phyloP scores from a whole-genome alignment of 257 asterid species.

The Ajuga chamaepitys region DNA sequence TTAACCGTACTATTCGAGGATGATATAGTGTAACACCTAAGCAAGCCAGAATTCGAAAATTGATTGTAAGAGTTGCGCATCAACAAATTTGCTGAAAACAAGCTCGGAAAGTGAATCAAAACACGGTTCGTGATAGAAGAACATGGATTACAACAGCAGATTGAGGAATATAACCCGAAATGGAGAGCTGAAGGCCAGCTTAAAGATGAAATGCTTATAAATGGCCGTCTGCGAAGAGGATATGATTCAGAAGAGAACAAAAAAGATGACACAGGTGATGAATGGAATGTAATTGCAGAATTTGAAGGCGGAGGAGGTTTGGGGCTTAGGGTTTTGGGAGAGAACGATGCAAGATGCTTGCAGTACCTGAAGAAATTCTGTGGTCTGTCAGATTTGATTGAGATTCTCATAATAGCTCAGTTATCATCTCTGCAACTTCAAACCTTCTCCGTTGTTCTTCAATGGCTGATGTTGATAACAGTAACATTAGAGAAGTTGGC shows the following conservation, averaged over 20 bases:
- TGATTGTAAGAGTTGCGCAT: not conserved
- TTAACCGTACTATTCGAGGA: constrained; percentile 20
- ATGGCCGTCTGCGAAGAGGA: not conserved
- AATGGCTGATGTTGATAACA: too few relatives aligned
- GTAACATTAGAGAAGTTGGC: too few relatives aligned
- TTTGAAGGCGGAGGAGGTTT: not conserved
- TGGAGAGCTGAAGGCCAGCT: constrained; percentile 4
- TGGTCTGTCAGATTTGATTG: not conserved
- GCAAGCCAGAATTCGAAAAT: not conserved
- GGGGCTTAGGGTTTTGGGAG: constrained; percentile 26
- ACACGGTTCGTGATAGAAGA: not conserved
- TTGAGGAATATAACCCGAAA: not conserved
- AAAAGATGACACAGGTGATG: constrained; percentile 16
- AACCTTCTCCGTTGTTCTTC: constrained; percentile 7
- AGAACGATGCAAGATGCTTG: constrained; percentile 10
- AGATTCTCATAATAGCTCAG: constrained; percentile 25
- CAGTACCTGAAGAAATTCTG: constrained; percentile 23
- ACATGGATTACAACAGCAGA: not conserved
- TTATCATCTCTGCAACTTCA: constrained; percentile 19
- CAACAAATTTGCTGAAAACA: not conserved
- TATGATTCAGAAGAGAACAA: not conserved
- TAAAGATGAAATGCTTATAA: not conserved
- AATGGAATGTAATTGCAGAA: constrained; percentile 2
- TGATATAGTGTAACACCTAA: constrained; percentile 16
- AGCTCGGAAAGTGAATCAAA: not conserved